Base-by-base conservation (phyloP, 2,329 filamentous ascomycete species). In the Fonsecaea multimorphosa region DNA sequence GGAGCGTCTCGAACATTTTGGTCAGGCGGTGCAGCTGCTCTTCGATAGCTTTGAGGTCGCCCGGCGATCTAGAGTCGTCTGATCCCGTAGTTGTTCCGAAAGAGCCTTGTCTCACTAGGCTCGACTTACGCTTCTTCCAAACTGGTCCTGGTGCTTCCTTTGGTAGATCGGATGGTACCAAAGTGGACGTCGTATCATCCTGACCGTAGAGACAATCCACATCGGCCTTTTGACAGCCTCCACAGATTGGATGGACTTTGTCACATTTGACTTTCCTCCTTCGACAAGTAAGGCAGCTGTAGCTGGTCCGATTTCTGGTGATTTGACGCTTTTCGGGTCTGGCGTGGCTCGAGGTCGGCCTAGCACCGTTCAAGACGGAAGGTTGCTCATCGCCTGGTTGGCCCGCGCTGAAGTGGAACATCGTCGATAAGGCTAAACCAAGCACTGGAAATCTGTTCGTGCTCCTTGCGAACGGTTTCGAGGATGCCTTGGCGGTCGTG, bases 221-320 rank as follows among this genome's bases (percentile, higher is more conserved):
- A 24, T 75, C 76, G 51, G 77, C 80, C 65, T 81, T 82, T 62
- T 72, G 66, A 66, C 81, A 82, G 58, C 80, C 81, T 31, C 79
- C 78, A 70, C 81, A 82, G 14, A 79, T 70, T 6, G 81, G 81
- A 69, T 81, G 80, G 31, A 76, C 74, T 73, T 81, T 81, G 71
- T 80, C 76, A 67, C 80, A 82, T 75, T 81, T 82, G 56, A 82
- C 79, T 68, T 82, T 82, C 32, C 80, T 76, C 64, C 78, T 73
- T 55, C 80, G 77, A 72, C 80, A 82, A 1, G 75, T 79, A 69
- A 81, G 77, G 65, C 81, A 82, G 68, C 78, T 81, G 68, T 82
- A 82, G 68, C 80, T 82, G 36, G 78, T 76, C 56, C 81, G 78
- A 54, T 79, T 81, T 19, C 81, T 78, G 40, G 80, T 82, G 58